Evolutionary conservation across 176 grass and related monocot genomes (phyloP).

Genomic region (Eremochloa ophiuroides): DNA sequence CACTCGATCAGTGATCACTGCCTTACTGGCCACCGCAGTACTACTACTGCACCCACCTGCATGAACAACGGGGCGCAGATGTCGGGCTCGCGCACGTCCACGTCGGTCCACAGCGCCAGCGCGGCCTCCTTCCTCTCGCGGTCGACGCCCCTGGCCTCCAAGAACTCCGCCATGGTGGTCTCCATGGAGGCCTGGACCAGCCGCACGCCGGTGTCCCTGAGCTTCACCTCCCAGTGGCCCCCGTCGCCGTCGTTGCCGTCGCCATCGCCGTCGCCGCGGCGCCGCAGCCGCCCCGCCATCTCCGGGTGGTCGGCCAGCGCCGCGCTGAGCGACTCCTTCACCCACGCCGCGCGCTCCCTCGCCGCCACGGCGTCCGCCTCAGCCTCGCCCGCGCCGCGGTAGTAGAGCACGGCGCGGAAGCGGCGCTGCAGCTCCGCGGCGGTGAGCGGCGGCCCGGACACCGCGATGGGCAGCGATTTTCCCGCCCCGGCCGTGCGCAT

Average conservation of each 20-base stretch:
- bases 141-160: constrained; percentile 24
- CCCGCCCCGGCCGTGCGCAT: not conserved
- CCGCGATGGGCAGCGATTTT: constrained; percentile 34
- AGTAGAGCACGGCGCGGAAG: constrained; percentile 64
- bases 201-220: constrained; percentile 57
- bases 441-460: constrained; percentile 19
- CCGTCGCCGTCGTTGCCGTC: not conserved
- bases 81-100: constrained; percentile 45
- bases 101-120: constrained; percentile 51
- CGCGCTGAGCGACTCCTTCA: constrained; percentile 63
- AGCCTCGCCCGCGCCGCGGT: constrained; percentile 20
- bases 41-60: constrained; percentile 36
- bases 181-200: constrained; percentile 65
- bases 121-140: constrained; percentile 27
- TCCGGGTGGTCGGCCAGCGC: constrained; percentile 56
- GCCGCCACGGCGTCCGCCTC: constrained; percentile 30
- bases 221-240: constrained; percentile 66
- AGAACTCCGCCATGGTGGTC: constrained; percentile 40
- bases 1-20: no score
- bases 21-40: no score
- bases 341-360: constrained; percentile 51
- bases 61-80: constrained; percentile 56
- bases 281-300: constrained; percentile 68
- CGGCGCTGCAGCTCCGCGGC: constrained; percentile 41
- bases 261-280: not conserved